Conservation (phyloP, 139 green algal species). For the Volvox reticuliferus region DNA sequence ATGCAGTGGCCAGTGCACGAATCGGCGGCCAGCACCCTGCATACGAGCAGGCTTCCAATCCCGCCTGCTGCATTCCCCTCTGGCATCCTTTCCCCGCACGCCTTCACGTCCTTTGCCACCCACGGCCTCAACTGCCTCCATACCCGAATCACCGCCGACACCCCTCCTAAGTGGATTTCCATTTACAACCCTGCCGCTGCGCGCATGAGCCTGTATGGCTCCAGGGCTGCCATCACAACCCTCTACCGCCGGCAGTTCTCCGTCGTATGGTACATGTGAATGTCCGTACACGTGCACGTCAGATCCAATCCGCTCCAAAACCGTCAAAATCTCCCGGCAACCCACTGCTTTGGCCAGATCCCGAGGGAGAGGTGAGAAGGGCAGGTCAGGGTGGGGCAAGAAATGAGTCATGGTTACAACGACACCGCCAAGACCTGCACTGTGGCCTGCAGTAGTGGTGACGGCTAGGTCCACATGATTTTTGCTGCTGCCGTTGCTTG, state of each 20-base stretch:
- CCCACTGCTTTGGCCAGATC: slow-evolving; percentile 57
- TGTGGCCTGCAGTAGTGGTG: neutral
- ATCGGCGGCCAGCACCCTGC: neutral
- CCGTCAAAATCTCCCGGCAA: slow-evolving; percentile 26
- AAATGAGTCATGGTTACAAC: slow-evolving; percentile 49
- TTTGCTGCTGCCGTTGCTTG: neutral
- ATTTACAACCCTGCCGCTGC: too few species aligned
- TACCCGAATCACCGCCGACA: too few species aligned
- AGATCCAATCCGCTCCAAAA: slow-evolving; percentile 31
- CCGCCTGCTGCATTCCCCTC: neutral
- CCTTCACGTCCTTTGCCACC: neutral
- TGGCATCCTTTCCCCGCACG: too few species aligned
- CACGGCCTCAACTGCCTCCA: too few species aligned
- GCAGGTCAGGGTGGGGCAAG: slow-evolving; percentile 44
- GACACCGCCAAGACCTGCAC: neutral
- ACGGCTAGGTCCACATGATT: neutral
- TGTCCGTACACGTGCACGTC: slow-evolving; percentile 45
- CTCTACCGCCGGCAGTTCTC: neutral
- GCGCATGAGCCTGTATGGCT: too few species aligned
- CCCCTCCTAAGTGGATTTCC: too few species aligned
- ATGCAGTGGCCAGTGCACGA: slow-evolving; percentile 29
- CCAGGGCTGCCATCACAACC: too few species aligned
- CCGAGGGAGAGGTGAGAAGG: slow-evolving; percentile 3
- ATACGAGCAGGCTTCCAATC: too few species aligned
- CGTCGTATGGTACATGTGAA: slow-evolving; percentile 17